A percentile compares a stretch with the other conserved stretches of the same genome.
Evolutionary conservation across 78 protist species (phyloP).

Genomic region (Dictyostelium capitatum): DNA sequence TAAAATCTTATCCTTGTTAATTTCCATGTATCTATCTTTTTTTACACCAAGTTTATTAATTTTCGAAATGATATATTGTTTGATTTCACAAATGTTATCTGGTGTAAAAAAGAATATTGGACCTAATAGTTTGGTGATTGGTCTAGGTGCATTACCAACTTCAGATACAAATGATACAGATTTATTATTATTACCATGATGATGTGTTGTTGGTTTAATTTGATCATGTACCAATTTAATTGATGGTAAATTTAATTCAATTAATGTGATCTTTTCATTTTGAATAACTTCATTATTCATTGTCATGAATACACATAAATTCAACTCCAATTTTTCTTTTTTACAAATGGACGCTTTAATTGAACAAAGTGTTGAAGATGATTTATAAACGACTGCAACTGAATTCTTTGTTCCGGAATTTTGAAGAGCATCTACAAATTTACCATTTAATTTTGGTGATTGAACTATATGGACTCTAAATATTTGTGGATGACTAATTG

Average conservation of each 20-base stretch:
- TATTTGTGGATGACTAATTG: slow-evolving; percentile 22
- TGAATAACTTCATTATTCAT: slow-evolving; percentile 55
- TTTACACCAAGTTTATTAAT: slow-evolving; percentile 56
- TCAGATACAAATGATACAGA: slow-evolving; percentile 48
- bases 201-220: neutral
- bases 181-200: neutral
- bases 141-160: slow-evolving; percentile 80
- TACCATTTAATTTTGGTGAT: neutral
- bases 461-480: slow-evolving; percentile 57
- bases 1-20: slow-evolving; percentile 53
- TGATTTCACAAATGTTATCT: slow-evolving; percentile 67
- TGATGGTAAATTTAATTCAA: slow-evolving; percentile 15
- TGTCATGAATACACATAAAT: slow-evolving; percentile 71
- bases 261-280: slow-evolving; percentile 42
- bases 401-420: slow-evolving; percentile 23
- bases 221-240: slow-evolving; percentile 61
- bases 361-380: neutral
- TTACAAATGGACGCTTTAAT: slow-evolving; percentile 38
- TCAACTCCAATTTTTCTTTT: slow-evolving; percentile 44
- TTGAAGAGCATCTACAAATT: neutral
- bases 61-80: slow-evolving; percentile 51
- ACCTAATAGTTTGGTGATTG: slow-evolving; percentile 58
- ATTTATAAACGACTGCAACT: slow-evolving; percentile 51
- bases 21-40: slow-evolving; percentile 59
- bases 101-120: slow-evolving; percentile 78